Conservation (phyloP, 2,329 filamentous ascomycete species). For the Tetracladium maxilliforme region DNA sequence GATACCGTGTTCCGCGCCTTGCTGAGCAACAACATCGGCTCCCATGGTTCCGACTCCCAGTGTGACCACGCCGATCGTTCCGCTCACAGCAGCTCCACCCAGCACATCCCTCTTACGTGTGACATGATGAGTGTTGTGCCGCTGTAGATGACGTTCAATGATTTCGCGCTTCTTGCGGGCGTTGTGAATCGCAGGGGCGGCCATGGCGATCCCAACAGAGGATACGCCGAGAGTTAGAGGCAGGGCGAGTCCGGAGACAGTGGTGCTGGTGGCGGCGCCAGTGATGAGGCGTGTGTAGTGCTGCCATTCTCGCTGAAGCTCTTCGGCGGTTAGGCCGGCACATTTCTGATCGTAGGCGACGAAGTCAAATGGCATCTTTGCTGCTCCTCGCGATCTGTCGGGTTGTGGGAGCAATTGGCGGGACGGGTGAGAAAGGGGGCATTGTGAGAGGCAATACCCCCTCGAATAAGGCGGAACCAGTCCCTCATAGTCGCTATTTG, state of each 20-base stretch:
- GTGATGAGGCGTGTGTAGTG: conserved; percentile 25
- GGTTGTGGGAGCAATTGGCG: no score
- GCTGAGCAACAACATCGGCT: conserved; percentile 18
- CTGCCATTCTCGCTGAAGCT: conserved; percentile 24
- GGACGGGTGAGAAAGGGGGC: no score
- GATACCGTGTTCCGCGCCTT: conserved; percentile 19
- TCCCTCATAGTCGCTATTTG: no score
- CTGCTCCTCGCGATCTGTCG: no score
- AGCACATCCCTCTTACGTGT: conserved; percentile 25
- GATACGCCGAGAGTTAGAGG: conserved; percentile 23
- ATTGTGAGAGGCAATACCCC: no score
- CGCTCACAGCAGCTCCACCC: conserved; percentile 20
- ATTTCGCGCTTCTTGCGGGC: conserved; percentile 25
- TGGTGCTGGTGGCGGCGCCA: conserved; percentile 22
- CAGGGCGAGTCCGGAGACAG: conserved; percentile 20
- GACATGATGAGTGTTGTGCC: conserved; percentile 16
- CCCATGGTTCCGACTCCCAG: conserved; percentile 19
- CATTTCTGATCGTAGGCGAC: conserved; percentile 23
- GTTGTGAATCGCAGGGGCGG: conserved; percentile 23
- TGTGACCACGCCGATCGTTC: conserved; percentile 18
- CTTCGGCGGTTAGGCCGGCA: conserved; percentile 17
- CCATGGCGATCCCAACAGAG: conserved; percentile 20
- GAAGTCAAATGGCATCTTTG: conserved; percentile 24
- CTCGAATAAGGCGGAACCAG: no score
- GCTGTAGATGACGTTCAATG: conserved; percentile 20